Evolutionary conservation across 1,139 yeast genomes (phyloP), one percentile per base, ranked within the genome.

Genomic region (Candida labiduridarum): DNA sequence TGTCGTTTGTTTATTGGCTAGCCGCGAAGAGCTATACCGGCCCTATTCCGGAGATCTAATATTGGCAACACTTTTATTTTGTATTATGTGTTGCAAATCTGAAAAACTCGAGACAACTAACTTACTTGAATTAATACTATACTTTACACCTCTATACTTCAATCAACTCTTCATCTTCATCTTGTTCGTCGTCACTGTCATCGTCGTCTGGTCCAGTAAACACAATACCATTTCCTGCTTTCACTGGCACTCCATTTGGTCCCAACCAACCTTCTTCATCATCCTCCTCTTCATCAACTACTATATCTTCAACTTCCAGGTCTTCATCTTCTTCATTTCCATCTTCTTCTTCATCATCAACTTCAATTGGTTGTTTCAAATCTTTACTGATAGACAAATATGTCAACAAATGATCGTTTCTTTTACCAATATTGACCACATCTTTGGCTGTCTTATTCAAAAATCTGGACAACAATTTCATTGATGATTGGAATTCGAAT

Each of bases 361-460:
- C 59, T 2, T 35, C 51, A 10, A 47, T 62, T 3, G 48, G 57
- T 15, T 44, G 59, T 59, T 53, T 59, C 57, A 61, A 58, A 16
- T 57, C 59, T 6, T 60, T 60, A 19, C 65, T 63, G 4, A 57
- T 60, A 3, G 54, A 59, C 52, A 77, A 67, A 68, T 80, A 79
- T 42, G 67, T 66, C 59, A 75, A 76, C 45, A 82, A 69, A 63
- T 83, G 84, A 51, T 77, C 78, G 59, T 85, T 87, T 43, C 76
- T 75, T 54, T 76, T 80, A 3, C 85, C 73, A 3, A 83, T 68
- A 45, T 71, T 70, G 1, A 84, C 83, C 25, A 90, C 78, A 50
- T 89, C 96, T 65, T 89, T 88, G 19, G 89, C 94, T 8, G 85
- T 71, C 60, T 90, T 79, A 48, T 82, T 84, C 54, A 92, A 74